Percentiles rank a stretch among this genome's conserved stretches.
phyloP scores from a whole-genome alignment of 768 basidiomycete genomes.

The Dentipellis sp. region DNA sequence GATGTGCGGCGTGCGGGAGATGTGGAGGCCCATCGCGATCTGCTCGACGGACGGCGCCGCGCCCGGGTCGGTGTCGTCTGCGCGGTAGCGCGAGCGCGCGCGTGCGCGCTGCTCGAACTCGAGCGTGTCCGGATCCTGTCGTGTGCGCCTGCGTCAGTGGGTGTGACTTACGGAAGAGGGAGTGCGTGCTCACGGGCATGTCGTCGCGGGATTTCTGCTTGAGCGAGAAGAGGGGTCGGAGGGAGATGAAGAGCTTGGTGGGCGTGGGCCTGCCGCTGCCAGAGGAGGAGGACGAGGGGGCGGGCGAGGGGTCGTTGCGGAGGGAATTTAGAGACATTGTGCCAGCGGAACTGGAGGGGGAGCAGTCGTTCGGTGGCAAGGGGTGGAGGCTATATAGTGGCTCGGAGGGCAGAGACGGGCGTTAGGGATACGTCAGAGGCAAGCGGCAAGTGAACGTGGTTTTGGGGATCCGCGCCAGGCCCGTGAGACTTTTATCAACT shows the following conservation, averaged over 20 bases:
- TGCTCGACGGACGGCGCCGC: conserved; percentile 61
- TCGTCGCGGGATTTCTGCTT: background rate
- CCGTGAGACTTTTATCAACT: too few species aligned
- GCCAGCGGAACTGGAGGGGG: background rate
- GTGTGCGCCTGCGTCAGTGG: background rate
- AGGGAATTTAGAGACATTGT: background rate
- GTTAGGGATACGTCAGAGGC: background rate
- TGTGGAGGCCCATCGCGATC: conserved; percentile 74
- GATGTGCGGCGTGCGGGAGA: conserved; percentile 68
- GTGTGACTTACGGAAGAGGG: background rate
- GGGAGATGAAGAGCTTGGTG: background rate
- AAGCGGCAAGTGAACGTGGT: too few species aligned
- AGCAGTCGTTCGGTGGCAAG: background rate
- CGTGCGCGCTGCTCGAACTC: conserved; percentile 7
- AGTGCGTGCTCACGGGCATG: background rate
- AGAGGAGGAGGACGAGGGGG: background rate
- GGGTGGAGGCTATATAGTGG: background rate
- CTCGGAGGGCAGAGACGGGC: background rate
- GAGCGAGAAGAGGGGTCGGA: conserved; percentile 1
- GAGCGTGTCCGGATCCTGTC: background rate
- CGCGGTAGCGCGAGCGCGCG: conserved; percentile 21
- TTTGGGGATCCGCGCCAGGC: too few species aligned
- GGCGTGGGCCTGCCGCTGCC: background rate
- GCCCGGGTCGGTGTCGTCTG: conserved; percentile 29
- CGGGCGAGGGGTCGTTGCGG: background rate